Percentiles rank a stretch among this genome's conserved stretches.
Conservation (phyloP, 495 filamentous ascomycete genomes). For the Penicillium nucicola region DNA sequence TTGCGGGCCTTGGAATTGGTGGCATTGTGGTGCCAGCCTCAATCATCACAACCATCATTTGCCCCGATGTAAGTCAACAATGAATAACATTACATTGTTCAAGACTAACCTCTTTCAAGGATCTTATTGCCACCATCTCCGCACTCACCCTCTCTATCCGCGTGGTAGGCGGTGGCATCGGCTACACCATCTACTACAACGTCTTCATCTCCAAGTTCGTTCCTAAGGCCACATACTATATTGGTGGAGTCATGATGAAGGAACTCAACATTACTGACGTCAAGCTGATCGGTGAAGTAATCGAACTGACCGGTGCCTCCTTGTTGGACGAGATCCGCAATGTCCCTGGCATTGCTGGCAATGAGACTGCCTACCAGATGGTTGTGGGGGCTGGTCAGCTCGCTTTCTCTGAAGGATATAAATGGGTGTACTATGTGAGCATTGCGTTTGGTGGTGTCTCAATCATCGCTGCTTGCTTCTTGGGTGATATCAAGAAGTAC, state of each 20-base stretch:
- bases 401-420: slow-evolving; percentile 62
- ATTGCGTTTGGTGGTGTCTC: slow-evolving; percentile 64
- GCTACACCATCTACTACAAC: slow-evolving; percentile 75
- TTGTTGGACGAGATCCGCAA: slow-evolving; percentile 49
- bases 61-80: slow-evolving; percentile 48
- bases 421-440: slow-evolving; percentile 65
- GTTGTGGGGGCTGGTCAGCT: slow-evolving; percentile 61
- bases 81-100: too few species aligned
- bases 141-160: slow-evolving; percentile 72
- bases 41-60: slow-evolving; percentile 71
- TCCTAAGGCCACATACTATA: slow-evolving; percentile 46
- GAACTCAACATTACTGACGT: slow-evolving; percentile 53
- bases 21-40: slow-evolving; percentile 71
- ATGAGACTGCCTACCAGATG: slow-evolving; percentile 49
- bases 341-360: slow-evolving; percentile 57
- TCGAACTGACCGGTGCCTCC: slow-evolving; percentile 54
- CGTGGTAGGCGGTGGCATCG: slow-evolving; percentile 67
- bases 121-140: slow-evolving; percentile 70
- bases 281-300: slow-evolving; percentile 40
- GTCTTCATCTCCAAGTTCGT: slow-evolving; percentile 66
- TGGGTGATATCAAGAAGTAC: slow-evolving; percentile 62
- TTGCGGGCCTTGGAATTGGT: slow-evolving; percentile 69
- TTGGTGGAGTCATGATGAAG: slow-evolving; percentile 51
- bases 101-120: slow-evolving; percentile 25
- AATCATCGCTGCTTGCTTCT: slow-evolving; percentile 59